Base-by-base conservation (phyloP, 192 early-diverging fungal species). In the Umbelopsis vinacea region DNA sequence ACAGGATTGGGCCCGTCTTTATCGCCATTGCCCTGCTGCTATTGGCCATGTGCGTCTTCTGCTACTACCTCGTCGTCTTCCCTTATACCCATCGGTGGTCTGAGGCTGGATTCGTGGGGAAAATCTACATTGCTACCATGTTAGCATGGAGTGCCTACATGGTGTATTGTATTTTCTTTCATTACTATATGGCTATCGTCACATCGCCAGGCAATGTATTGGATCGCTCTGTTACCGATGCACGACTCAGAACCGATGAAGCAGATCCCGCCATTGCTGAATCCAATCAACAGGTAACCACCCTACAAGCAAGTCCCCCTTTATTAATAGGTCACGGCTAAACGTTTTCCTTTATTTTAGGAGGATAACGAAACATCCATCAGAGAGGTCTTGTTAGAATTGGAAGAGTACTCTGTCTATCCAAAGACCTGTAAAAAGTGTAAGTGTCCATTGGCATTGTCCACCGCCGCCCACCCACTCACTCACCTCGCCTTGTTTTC, bases 161-260 rank as follows among this genome's bases (percentile, higher is more conserved):
- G 48, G 79, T 86, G 14, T 85, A 81, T 70, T 83, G 84, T 50
- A 86, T 86, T 38, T 57, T 74, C 26, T 86, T 81, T 48, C 82
- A 88, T 54, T 88, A 88, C 53, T 88, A 86, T 48, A 85, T 81
- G 81, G 85, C 87, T 0, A 78, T 88, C 9, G 73, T 71, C 37
- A 88, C 87, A 38, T 81, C 79, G 6, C 83, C 87, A 21, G 87
- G 87, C 4, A 75, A 69, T 50, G 77, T 85, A 3, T 66, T 82
- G 9, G 82, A 81, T 26, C 29, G 33, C 12, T 4, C 29, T 37
- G 29, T 7, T 6, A n/a, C 33, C 15, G 57, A 63, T 63, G 17
- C 57, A 37, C 57, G 57, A 29, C 17, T 63, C 7, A 63, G 57
- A n/a, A 1, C 57, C 19, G 57, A 63, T 3, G 57, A 63, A 19